A percentile compares a stretch with the other conserved stretches of the same genome.
phyloP scores from a whole-genome alignment of 2,329 filamentous ascomycete genomes.

The Clarireedia paspali region DNA sequence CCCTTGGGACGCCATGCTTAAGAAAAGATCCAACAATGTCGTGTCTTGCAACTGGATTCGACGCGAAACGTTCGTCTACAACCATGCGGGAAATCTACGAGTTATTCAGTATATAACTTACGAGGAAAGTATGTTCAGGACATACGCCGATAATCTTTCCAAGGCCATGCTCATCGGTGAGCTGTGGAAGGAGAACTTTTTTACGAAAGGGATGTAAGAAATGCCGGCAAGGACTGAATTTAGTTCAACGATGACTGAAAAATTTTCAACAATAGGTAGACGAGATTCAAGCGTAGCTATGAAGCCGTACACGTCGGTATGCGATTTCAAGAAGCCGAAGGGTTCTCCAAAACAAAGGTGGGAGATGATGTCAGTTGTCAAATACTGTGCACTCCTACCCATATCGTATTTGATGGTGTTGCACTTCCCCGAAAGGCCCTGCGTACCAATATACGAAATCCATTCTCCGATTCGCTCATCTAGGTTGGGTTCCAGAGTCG shows the following conservation, averaged over 20 bases:
- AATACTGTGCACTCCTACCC: not conserved
- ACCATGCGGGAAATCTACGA: not conserved
- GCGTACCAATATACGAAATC: not conserved
- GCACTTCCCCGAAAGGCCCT: not conserved
- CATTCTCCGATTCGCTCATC: not conserved
- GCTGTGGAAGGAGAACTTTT: not conserved
- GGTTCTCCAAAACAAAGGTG: not conserved
- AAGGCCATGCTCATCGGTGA: not conserved
- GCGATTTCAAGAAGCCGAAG: not conserved
- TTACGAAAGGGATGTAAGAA: not conserved
- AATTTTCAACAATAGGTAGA: not conserved
- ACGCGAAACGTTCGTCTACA: not conserved
- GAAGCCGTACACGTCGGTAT: not conserved
- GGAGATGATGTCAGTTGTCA: not conserved
- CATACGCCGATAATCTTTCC: slow-evolving; percentile 3
- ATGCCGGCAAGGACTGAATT: not conserved
- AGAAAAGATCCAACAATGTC: slow-evolving; percentile 29
- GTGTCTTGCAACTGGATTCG: slow-evolving; percentile 27
- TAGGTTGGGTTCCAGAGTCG: not conserved
- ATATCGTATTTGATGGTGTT: not conserved
- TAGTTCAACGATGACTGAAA: not conserved
- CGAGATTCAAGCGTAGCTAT: not conserved
- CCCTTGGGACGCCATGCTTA: slow-evolving; percentile 10
- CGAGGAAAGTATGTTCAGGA: not conserved
- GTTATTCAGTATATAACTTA: not conserved